These are phyloP conservation scores for Eucalyptus pauciflora DNA, from an alignment of 345 rosid species.

Conservation along the genomic window DNA sequence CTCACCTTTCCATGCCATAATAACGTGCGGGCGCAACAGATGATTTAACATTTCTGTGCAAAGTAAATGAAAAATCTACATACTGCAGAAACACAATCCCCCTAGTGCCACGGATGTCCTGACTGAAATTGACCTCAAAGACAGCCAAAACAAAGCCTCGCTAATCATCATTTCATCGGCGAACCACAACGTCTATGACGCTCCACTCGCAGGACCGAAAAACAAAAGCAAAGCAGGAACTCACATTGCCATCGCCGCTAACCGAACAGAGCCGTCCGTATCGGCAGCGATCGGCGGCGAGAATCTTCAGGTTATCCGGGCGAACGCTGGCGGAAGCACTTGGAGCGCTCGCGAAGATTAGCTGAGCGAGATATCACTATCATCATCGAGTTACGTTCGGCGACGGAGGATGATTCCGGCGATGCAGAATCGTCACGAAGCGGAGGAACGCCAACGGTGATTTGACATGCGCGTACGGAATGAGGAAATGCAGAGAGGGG, in stretches of 20 bases:
- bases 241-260: constrained; percentile 10
- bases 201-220: neutral
- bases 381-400: neutral
- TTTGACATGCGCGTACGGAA: neutral
- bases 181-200: neutral
- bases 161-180: neutral
- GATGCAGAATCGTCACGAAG: neutral
- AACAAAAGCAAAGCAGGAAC: neutral
- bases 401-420: neutral
- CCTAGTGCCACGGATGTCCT: neutral
- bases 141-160: neutral
- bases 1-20: neutral
- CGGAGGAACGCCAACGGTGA: neutral
- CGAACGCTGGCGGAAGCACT: neutral
- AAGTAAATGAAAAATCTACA: neutral
- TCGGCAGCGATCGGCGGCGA: neutral
- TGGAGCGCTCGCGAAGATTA: neutral
- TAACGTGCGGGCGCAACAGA: neutral
- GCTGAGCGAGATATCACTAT: neutral
- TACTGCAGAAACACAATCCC: neutral
- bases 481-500: neutral
- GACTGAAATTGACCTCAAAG: neutral
- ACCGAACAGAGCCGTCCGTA: constrained; percentile 3
- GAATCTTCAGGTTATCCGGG: neutral
- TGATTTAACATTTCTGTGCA: neutral